These are phyloP conservation scores for Escovopsis sp. DNA, from an alignment of 2,329 filamentous ascomycete species.

Conservation along the genomic window DNA sequence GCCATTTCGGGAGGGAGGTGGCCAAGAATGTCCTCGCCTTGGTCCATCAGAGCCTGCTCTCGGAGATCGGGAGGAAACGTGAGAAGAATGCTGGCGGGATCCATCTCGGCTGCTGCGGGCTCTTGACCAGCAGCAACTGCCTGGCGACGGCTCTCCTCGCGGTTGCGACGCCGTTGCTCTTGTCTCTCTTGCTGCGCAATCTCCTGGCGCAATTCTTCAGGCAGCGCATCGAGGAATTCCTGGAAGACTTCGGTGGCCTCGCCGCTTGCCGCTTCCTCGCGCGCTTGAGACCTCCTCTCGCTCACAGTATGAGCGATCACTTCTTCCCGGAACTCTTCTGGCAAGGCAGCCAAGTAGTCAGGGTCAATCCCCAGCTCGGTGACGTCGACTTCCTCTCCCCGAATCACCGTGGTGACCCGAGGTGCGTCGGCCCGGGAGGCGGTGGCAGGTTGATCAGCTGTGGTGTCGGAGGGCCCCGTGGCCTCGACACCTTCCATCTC, in stretches of 20 bases:
- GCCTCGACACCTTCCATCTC: constrained; percentile 65
- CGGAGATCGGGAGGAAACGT: constrained; percentile 75
- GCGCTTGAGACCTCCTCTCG: constrained; percentile 62
- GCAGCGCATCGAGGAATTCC: constrained; percentile 86
- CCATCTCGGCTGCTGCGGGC: constrained; percentile 55
- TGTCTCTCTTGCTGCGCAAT: constrained; percentile 80
- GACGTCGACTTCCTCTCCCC: constrained; percentile 80
- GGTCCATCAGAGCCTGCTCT: constrained; percentile 77
- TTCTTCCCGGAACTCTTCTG: constrained; percentile 89
- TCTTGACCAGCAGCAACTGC: constrained; percentile 39
- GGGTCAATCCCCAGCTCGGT: constrained; percentile 88
- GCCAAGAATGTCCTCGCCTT: constrained; percentile 75
- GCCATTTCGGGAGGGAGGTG: constrained; percentile 74
- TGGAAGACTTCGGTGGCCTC: constrained; percentile 75
- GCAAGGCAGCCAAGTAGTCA: constrained; percentile 91
- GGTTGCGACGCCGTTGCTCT: constrained; percentile 75
- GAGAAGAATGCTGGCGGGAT: constrained; percentile 79
- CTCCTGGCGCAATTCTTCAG: constrained; percentile 77
- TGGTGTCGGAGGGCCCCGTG: constrained; percentile 19
- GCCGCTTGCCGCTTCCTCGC: constrained; percentile 50
- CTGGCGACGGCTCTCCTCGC: constrained; percentile 63
- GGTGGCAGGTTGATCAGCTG: constrained; percentile 14
- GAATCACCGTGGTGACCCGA: constrained; percentile 67
- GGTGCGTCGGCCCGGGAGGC: constrained; percentile 12
- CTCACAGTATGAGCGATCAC: constrained; percentile 86